Evolutionary conservation across 139 green algal genomes (phyloP).

Genomic region (Pseudopediastrum boryanum): DNA sequence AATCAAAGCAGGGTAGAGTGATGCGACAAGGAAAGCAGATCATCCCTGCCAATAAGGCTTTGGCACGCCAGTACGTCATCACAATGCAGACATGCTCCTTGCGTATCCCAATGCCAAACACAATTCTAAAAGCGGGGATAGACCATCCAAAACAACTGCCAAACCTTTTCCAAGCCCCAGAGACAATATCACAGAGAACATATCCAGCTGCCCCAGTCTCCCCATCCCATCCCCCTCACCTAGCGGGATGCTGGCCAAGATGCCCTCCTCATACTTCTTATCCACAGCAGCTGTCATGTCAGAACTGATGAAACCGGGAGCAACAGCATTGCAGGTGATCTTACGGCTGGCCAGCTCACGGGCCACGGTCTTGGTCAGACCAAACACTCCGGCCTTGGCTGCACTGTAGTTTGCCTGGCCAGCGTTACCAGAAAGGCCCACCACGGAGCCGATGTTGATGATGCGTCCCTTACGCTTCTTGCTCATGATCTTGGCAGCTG

Average conservation of each 20-base stretch:
- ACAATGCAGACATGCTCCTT: too few relatives aligned
- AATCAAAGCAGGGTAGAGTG: too few relatives aligned
- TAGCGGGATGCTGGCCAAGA: conserved; percentile 85
- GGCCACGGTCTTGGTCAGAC: conserved; percentile 86
- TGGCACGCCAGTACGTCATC: too few relatives aligned
- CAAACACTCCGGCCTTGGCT: conserved; percentile 90
- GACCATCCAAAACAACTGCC: too few relatives aligned
- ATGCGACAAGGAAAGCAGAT: too few relatives aligned
- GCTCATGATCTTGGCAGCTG: conserved; percentile 91
- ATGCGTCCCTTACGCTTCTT: conserved; percentile 92
- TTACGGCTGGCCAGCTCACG: conserved; percentile 76
- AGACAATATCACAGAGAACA: too few relatives aligned
- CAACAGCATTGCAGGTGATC: conserved; percentile 88
- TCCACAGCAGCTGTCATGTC: conserved; percentile 88
- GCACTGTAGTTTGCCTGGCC: conserved; percentile 90
- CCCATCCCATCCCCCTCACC: too few relatives aligned
- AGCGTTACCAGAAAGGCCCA: conserved; percentile 93
- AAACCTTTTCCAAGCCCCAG: too few relatives aligned
- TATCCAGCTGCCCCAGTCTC: too few relatives aligned
- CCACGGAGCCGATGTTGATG: conserved; percentile 98
- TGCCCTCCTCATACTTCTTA: conserved; percentile 89
- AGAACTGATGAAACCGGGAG: conserved; percentile 90
- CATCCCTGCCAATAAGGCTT: too few relatives aligned
- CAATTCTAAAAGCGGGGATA: too few relatives aligned
- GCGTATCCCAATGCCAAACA: too few relatives aligned